Evolutionary conservation across 73 alveolate species (phyloP).

Genomic region (Paramecium octaurelia): DNA sequence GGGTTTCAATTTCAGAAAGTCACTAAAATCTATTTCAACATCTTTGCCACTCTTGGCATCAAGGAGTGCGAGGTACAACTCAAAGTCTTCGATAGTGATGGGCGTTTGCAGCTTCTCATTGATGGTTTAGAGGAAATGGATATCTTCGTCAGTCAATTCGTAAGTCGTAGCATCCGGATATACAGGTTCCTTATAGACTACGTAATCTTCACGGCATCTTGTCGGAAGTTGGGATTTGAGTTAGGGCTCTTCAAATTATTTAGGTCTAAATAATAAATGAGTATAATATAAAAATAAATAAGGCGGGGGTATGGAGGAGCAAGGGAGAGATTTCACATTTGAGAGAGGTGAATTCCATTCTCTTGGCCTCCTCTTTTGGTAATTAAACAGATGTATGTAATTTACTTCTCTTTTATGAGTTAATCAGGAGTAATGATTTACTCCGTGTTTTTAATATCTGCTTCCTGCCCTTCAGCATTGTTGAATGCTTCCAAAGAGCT

Average conservation of each 20-base stretch:
- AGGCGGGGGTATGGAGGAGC: conserved; percentile 19
- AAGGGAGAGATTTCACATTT: neutral
- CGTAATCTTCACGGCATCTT: conserved; percentile 2
- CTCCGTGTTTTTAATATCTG: neutral
- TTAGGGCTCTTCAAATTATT: neutral
- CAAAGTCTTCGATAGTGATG: neutral
- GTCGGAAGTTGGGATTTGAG: neutral
- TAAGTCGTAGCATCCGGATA: conserved; percentile 20
- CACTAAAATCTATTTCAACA: neutral
- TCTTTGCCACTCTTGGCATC: conserved; percentile 46
- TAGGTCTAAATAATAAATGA: neutral
- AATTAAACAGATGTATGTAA: neutral
- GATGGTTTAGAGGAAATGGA: neutral
- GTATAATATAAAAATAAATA: neutral
- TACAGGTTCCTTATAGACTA: neutral
- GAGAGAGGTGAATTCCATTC: neutral
- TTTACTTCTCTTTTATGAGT: neutral
- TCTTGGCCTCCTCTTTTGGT: neutral
- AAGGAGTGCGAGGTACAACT: neutral
- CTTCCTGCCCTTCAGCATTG: neutral
- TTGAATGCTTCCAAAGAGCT: neutral
- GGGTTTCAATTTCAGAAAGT: neutral
- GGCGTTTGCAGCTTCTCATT: conserved; percentile 1
- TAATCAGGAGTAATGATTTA: neutral
- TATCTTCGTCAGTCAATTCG: conserved; percentile 4